phyloP scores from a whole-genome alignment of 2,329 filamentous ascomycete genomes.

The Westerdykella aurantiaca region DNA sequence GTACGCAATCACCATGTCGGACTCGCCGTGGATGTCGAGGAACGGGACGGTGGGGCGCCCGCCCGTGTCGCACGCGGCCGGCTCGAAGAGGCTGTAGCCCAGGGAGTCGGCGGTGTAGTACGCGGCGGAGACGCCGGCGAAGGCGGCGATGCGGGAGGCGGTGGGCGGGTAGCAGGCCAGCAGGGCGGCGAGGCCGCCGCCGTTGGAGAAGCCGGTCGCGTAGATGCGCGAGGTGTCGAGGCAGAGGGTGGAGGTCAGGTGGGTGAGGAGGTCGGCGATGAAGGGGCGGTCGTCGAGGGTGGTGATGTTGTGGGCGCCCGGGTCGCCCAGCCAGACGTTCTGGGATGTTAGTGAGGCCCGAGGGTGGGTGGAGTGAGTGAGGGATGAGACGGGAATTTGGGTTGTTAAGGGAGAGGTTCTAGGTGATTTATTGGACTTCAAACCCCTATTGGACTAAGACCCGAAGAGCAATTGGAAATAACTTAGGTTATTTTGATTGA shows the following conservation, averaged over 20 bases:
- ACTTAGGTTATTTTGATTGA: no score
- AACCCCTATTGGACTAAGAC: no score
- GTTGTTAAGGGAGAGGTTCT: no score
- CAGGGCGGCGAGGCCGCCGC: conserved; percentile 46
- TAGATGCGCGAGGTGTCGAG: conserved; percentile 42
- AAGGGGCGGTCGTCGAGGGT: conserved; percentile 42
- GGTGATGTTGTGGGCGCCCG: conserved; percentile 23
- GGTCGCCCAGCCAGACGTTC: conserved; percentile 40
- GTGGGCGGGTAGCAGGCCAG: conserved; percentile 41
- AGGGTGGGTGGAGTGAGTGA: background rate
- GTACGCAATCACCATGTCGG: conserved; percentile 19
- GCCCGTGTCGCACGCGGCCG: background rate
- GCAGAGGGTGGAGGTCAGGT: conserved; percentile 39
- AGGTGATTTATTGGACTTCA: no score
- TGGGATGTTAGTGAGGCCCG: conserved; percentile 1
- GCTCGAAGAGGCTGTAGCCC: conserved; percentile 15
- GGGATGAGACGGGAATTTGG: background rate
- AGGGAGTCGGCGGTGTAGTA: conserved; percentile 32
- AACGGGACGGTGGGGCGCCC: conserved; percentile 9
- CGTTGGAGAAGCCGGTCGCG: conserved; percentile 49
- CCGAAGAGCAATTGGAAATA: no score
- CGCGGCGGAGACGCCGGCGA: conserved; percentile 43
- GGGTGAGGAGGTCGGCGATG: conserved; percentile 36
- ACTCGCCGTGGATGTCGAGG: conserved; percentile 18
- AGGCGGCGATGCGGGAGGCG: conserved; percentile 42